Percentiles rank a stretch among this genome's conserved stretches.
These are phyloP conservation scores for Ceratocystis destructans DNA, from an alignment of 2,329 filamentous ascomycete species.

Conservation along the genomic window DNA sequence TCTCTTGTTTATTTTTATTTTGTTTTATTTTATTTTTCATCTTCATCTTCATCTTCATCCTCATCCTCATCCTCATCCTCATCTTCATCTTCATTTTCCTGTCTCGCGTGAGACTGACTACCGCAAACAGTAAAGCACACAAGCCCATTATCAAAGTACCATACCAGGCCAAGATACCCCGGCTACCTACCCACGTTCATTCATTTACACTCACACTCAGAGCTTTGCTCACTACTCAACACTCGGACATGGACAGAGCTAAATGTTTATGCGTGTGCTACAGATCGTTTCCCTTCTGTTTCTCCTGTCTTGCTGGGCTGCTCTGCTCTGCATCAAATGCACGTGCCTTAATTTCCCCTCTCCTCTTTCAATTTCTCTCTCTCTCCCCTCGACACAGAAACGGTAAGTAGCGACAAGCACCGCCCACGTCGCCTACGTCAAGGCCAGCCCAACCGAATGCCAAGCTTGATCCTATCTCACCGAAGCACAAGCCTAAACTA, in stretches of 20 bases:
- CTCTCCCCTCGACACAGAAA: no score
- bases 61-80: no score
- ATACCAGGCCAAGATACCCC: neutral
- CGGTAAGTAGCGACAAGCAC: neutral
- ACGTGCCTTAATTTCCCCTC: neutral
- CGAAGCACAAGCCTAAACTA: neutral
- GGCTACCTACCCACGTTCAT: neutral
- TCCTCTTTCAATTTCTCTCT: neutral
- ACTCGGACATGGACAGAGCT: neutral
- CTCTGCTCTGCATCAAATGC: neutral
- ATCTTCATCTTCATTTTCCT: no score
- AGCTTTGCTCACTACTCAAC: neutral
- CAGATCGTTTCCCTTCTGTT: neutral
- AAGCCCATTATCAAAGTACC: neutral
- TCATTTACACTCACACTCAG: no score
- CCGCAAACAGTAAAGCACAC: slow-evolving; percentile 2
- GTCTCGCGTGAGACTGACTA: neutral
- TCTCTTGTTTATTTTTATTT: neutral
- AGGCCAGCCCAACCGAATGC: neutral
- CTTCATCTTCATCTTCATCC: neutral
- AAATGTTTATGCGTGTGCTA: neutral
- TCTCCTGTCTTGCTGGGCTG: neutral
- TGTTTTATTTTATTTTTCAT: neutral
- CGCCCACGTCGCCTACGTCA: neutral
- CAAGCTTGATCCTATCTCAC: neutral